Evolutionary conservation across 2,329 filamentous ascomycete genomes (phyloP).

Genomic region (Diaporthe sp.): DNA sequence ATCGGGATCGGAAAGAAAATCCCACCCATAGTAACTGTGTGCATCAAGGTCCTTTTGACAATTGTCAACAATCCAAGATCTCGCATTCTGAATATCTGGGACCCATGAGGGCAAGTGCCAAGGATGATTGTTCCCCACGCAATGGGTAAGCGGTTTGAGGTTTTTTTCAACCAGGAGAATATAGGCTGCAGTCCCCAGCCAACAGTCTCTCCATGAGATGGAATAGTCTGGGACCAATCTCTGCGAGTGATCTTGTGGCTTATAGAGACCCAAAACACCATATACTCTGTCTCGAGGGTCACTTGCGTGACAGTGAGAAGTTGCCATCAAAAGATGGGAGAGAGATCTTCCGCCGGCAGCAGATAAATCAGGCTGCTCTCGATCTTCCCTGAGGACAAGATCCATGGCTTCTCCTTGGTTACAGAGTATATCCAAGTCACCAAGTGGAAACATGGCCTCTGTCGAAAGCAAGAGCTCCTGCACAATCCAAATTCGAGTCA

Average conservation of each 20-base stretch:
- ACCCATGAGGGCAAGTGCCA: not conserved
- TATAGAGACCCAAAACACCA: not conserved
- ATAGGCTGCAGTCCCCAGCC: not conserved
- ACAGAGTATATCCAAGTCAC: not conserved
- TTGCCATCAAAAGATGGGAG: not conserved
- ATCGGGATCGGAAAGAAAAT: no score
- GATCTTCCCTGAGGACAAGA: not conserved
- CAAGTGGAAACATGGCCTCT: not conserved
- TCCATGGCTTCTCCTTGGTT: not conserved
- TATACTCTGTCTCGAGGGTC: not conserved
- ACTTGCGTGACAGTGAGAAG: not conserved
- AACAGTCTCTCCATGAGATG: not conserved
- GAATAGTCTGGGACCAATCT: not conserved
- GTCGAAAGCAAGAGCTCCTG: slow-evolving; percentile 11
- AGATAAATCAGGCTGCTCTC: not conserved
- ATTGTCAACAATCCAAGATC: not conserved
- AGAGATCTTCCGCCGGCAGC: not conserved
- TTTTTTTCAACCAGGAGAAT: not conserved
- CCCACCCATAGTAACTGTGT: no score
- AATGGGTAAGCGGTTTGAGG: not conserved
- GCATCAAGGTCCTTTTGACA: no score
- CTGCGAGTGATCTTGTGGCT: not conserved
- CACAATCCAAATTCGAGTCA: slow-evolving; percentile 20
- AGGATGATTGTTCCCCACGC: not conserved
- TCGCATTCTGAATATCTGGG: not conserved